Base-by-base conservation (phyloP, 2,329 filamentous ascomycete species). In the Tothia fuscella region DNA sequence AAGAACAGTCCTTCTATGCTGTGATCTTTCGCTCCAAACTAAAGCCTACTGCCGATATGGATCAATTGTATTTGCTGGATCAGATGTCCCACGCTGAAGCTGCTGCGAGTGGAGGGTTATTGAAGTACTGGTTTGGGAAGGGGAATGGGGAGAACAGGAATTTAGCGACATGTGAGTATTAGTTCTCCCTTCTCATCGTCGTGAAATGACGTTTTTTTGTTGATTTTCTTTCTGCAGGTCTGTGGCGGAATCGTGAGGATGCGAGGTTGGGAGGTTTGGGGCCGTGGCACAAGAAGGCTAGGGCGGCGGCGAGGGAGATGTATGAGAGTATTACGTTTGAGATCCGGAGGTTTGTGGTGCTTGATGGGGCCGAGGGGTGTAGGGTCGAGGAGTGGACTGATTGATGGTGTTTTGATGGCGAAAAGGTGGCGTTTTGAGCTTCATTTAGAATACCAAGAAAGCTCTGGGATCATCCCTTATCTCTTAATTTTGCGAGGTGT, bases 101-200 rank as follows among this genome's bases (percentile, higher is more conserved):
- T 10, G 80, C 79, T 14, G 71, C 71, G 29, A 83, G 78, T 52
- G 87, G 87, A 5, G 86, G 86, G 0, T 73, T 95, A 55, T 63
- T 94, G 55, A 93, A 93, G 60, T 94, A 95, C 61, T 94, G 88
- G 86, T 94, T 93, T 59, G 85, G 86, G 2, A 68, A 65, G 25
- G 79, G 81, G 16, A 77, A 93, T 62, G 64, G 59, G 32, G 68
- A 81, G 39, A 71, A 80, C 47, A 69, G 76, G 54, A 94, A 94
- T 62, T 61, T 95, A 52, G 88, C 88, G 32, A 94, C 87, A 37
- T 68, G 66, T 67, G 38, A 48, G 57, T 51, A 1, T 21, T 2
- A 16, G 22, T 29, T 43, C 16, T 24, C 10, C 40, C 16, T 87
- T 78, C 31, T n/a, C 20, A 9, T 30, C 33, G 26, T 20, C 22